These are phyloP conservation scores for Allium cepa DNA, from an alignment of 106 monocot genomes.

Conservation along the genomic window DNA sequence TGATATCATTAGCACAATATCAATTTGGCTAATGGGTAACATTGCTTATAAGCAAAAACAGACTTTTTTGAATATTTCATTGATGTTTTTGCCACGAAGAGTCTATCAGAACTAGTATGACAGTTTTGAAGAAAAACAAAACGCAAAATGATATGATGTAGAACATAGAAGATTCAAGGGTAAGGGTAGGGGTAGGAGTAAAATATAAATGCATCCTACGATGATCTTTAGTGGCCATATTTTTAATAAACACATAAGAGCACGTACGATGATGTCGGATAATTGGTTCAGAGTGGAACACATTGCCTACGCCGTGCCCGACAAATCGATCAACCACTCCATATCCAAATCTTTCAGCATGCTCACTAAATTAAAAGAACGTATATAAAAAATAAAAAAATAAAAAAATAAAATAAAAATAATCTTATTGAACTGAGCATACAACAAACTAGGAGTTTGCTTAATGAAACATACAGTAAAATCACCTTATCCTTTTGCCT, in stretches of 20 bases:
- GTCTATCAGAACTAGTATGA: too few species aligned
- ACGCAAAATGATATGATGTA: too few species aligned
- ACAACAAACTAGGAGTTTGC: background rate
- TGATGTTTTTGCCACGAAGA: too few species aligned
- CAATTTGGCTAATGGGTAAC: too few species aligned
- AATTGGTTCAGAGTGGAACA: constrained; percentile 94
- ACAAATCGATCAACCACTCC: constrained; percentile 95
- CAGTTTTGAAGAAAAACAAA: too few species aligned
- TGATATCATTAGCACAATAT: too few species aligned
- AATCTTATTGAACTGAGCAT: background rate
- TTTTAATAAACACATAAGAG: constrained; percentile 7
- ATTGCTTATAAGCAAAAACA: too few species aligned
- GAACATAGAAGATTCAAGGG: too few species aligned
- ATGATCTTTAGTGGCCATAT: too few species aligned
- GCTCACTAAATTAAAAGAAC: constrained; percentile 39
- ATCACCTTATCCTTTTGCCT: constrained; percentile 92
- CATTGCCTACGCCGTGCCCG: constrained; percentile 95
- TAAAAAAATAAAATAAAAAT: background rate
- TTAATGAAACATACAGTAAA: background rate
- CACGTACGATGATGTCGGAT: constrained; percentile 85
- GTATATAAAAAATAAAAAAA: background rate
- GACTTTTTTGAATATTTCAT: too few species aligned
- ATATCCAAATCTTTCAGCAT: constrained; percentile 84
- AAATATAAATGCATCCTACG: too few species aligned
- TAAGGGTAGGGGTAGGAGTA: too few species aligned